Evolutionary conservation across 371 early-diverging fungal species (phyloP), one percentile per base, ranked within the genome.

Genomic region (Mortierella sp.): DNA sequence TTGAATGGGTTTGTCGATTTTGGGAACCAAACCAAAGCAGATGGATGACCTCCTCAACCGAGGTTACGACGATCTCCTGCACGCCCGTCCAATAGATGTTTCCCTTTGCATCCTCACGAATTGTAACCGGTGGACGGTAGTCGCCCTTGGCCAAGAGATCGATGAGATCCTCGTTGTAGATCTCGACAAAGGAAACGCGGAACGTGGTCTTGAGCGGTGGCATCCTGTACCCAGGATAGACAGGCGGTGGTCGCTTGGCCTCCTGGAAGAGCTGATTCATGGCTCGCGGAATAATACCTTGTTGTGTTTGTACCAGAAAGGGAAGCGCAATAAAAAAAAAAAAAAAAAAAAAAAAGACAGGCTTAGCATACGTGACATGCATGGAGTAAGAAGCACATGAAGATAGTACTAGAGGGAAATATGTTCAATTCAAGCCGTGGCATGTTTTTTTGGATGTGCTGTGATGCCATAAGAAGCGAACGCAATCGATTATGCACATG

Each of bases 161-260:
- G n/a, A 91, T 89, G 17, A 97, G 81, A 48, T 95, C 95, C 80
- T 99, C 99, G 78, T 99, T 99, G 83, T 99, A 99, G 26, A 99
- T 87, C 78, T 99, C 99, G 7, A 97, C 80, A 81, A 93, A 97
- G 7, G 82, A 82, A 14, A 80, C 80, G 11, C 69, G 70, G 57
- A 82, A 65, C 19, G 47, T 46, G 24, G 72, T 79, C 49, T 78
- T 79, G 26, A 60, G 64, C 7, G 78, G 48, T 41, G 68, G 67
- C 24, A 67, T 30, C 31, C 32, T 72, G 49, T 57, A 68, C 63
- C 72, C 72, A 2, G 72, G 72, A 48, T 72, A 72, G 31, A 57
- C 55, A 4, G 56, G 57, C 7, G 63, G 71, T 46, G 64, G 79
- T 34, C 53, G 60, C 52, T 83, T 84, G 11, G 90, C 79, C 15